These are phyloP conservation scores for Hypoxylon sp. DNA, from an alignment of 2,329 filamentous ascomycete species.

Conservation along the genomic window DNA sequence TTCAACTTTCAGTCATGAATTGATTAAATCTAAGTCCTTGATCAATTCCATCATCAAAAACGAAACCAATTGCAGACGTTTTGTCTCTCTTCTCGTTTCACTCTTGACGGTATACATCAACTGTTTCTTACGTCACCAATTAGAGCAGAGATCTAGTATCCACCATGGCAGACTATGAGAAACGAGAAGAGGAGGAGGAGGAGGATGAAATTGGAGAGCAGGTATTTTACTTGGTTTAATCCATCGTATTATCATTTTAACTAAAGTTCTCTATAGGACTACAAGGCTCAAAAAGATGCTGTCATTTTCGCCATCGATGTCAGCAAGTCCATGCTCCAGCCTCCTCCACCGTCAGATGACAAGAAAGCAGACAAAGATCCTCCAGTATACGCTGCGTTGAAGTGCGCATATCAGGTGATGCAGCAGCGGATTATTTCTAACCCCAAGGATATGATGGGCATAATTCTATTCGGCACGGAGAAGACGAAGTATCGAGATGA, in stretches of 20 bases:
- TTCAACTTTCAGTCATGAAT: too few species aligned
- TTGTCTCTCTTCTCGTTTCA: too few species aligned
- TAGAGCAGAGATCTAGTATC: not conserved
- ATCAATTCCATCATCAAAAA: too few species aligned
- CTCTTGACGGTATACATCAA: too few species aligned
- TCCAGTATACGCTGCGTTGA: slow-evolving; percentile 82
- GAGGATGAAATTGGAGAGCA: slow-evolving; percentile 74
- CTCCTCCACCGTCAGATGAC: slow-evolving; percentile 68
- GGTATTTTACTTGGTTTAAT: slow-evolving; percentile 55
- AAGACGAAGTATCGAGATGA: slow-evolving; percentile 80
- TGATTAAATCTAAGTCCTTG: too few species aligned
- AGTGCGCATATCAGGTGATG: slow-evolving; percentile 95
- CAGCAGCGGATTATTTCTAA: slow-evolving; percentile 98
- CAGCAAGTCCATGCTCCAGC: slow-evolving; percentile 83
- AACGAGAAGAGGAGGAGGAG: slow-evolving; percentile 69
- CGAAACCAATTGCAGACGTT: too few species aligned
- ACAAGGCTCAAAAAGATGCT: slow-evolving; percentile 95
- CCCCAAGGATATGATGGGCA: slow-evolving; percentile 96
- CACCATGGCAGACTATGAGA: slow-evolving; percentile 52
- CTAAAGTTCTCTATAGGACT: slow-evolving; percentile 67
- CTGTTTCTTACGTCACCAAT: too few species aligned
- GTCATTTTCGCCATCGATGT: slow-evolving; percentile 95
- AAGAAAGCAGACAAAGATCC: slow-evolving; percentile 84
- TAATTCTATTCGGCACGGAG: slow-evolving; percentile 89
- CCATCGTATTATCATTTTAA: too few species aligned